Base-by-base conservation (phyloP, 2,329 filamentous ascomycete genomes). In the Xylaria sp. region DNA sequence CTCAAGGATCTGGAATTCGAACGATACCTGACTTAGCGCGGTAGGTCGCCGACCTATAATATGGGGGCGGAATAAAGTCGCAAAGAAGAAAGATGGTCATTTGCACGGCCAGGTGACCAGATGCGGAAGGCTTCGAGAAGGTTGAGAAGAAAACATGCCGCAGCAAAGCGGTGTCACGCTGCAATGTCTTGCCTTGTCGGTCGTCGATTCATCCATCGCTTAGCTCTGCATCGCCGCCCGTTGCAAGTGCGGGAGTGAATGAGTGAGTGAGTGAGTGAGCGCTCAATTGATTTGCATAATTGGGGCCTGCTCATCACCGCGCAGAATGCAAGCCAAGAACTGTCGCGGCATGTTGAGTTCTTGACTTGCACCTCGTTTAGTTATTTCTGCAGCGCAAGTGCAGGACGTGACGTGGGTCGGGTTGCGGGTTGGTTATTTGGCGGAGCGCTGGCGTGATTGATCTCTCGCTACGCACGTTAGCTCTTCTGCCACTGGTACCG, bases 91-190 rank as follows among this genome's bases (percentile, higher is more conserved):
- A 59, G 58, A 67, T 76, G 75, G 74, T 71, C 72, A 63, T 70
- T 65, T 71, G 67, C 64, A 73, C 75, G 74, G 75, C 72, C 56
- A 70, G 72, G 71, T 59, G 57, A 59, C 74, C 71, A 46, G 63
- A 74, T 73, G 59, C 61, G 75, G 75, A 76, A 77, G 75, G 74
- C 74, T 77, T 77, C 75, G 72, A 76, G 75, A 77, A 77, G 67
- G 65, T 59, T 66, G 63, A 67, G 67, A 68, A 70, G 67, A 62
- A 66, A 70, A 72, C 70, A 65, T 70, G 72, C 72, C 67, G 74
- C 74, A 68, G 69, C 67, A 75, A 75, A 70, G 68, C 70, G 66
- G 69, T 68, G 73, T 74, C 65, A 63, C 72, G 74, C 71, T 74
- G 74, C 73, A 73, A 66, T 51, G 51, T 53, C n/a, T 40, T 17